Evolutionary conservation across 2,329 filamentous ascomycete species (phyloP).

Genomic region (Clarireedia sp.): DNA sequence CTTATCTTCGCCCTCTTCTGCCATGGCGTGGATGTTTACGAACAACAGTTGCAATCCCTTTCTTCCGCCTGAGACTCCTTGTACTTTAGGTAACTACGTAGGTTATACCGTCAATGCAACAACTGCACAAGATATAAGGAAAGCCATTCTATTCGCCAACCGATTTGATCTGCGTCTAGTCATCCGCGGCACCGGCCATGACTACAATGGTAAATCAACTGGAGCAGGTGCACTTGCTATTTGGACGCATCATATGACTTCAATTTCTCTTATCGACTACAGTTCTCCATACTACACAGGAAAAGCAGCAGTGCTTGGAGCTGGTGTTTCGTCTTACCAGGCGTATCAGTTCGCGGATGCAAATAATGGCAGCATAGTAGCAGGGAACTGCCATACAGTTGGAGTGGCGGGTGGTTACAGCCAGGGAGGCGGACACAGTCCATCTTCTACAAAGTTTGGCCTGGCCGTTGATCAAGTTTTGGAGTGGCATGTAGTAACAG

Average conservation of each 20-base stretch:
- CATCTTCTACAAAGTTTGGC: conserved; percentile 43
- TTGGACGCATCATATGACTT: background rate
- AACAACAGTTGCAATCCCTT: conserved; percentile 1
- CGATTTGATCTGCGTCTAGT: conserved; percentile 33
- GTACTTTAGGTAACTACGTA: conserved; percentile 20
- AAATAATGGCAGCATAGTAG: background rate
- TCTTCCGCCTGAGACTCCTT: conserved; percentile 5
- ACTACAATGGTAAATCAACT: conserved; percentile 30
- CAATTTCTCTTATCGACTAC: background rate
- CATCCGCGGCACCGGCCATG: conserved; percentile 48
- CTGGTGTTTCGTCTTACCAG: background rate
- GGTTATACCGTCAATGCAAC: conserved; percentile 22
- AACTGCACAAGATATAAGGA: conserved; percentile 12
- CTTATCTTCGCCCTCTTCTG: background rate
- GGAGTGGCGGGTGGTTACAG: conserved; percentile 39
- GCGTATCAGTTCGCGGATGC: background rate
- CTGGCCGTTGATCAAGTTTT: conserved; percentile 52
- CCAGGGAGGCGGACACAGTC: conserved; percentile 51
- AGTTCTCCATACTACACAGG: background rate
- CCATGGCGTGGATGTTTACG: conserved; percentile 1
- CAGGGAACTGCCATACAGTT: conserved; percentile 27
- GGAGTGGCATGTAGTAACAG: conserved; percentile 46
- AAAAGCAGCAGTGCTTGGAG: background rate
- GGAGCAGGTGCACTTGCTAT: background rate
- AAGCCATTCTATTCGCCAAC: conserved; percentile 32